A percentile compares a stretch with the other conserved stretches of the same genome.
phyloP scores from a whole-genome alignment of 2,329 filamentous ascomycete species.

The Sclerotinia minor region DNA sequence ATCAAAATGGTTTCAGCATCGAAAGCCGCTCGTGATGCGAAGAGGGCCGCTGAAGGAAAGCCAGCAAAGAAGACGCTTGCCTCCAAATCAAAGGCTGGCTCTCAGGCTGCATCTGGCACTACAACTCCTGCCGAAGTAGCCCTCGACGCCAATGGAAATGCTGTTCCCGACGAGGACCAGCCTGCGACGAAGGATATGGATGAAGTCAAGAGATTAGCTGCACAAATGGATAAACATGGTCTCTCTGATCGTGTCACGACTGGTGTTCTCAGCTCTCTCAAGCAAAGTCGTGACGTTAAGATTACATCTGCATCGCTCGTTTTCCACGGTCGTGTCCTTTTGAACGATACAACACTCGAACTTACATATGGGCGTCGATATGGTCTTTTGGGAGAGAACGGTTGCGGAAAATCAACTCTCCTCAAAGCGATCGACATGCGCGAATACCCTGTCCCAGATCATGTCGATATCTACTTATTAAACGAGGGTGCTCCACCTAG shows the following conservation, averaged over 20 bases:
- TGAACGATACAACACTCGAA: conserved; percentile 91
- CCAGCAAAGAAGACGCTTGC: conserved; percentile 75
- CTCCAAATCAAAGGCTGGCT: conserved; percentile 64
- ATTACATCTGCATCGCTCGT: conserved; percentile 90
- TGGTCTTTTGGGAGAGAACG: conserved; percentile 93
- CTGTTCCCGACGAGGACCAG: conserved; percentile 56
- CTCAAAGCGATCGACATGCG: conserved; percentile 91
- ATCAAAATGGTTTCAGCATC: conserved; percentile 65
- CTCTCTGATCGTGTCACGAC: conserved; percentile 98
- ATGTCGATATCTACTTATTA: conserved; percentile 96
- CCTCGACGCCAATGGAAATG: conserved; percentile 61
- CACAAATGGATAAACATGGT: conserved; percentile 95
- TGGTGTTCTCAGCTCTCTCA: conserved; percentile 85
- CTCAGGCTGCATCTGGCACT: conserved; percentile 63
- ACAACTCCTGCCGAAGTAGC: conserved; percentile 70
- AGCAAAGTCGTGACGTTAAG: conserved; percentile 90
- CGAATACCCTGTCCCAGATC: conserved; percentile 93
- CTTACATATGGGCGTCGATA: conserved; percentile 91
- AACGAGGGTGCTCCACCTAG: conserved; percentile 93
- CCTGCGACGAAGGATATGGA: conserved; percentile 75
- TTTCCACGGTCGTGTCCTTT: conserved; percentile 95
- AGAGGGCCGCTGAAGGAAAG: conserved; percentile 71
- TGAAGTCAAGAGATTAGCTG: conserved; percentile 80
- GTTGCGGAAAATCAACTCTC: conserved; percentile 97
- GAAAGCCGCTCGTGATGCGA: conserved; percentile 71